Percentiles rank a stretch among this genome's conserved stretches.
Conservation (phyloP, 108 stramenopile genomes). For the Pseudonitzschia delicatissima region DNA sequence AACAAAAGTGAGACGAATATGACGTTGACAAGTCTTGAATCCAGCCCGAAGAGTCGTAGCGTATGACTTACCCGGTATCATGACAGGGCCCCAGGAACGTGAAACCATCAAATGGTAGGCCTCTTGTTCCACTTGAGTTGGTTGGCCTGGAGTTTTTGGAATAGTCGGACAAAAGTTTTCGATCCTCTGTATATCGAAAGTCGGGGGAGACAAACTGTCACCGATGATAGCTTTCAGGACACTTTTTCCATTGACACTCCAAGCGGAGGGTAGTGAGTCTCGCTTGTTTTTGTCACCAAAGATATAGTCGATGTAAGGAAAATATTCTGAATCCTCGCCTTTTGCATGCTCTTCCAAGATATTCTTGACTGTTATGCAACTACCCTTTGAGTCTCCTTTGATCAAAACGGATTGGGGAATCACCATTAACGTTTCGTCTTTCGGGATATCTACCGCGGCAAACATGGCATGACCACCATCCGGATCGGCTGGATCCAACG, state of each 20-base stretch:
- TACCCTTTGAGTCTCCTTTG: not conserved
- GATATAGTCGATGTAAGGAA: conserved; percentile 66
- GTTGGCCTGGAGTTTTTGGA: not conserved
- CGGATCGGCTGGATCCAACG: not conserved
- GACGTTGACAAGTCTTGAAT: not conserved
- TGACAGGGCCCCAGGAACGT: conserved; percentile 51
- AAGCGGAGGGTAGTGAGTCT: conserved; percentile 45
- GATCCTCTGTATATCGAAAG: not conserved
- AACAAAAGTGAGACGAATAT: not conserved
- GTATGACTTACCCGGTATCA: conserved; percentile 56
- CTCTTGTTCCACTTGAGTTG: conserved; percentile 21
- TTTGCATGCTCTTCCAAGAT: conserved; percentile 31
- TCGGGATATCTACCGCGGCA: conserved; percentile 30
- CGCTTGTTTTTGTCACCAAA: conserved; percentile 17
- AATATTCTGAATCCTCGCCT: conserved; percentile 54
- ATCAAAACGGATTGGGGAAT: conserved; percentile 27
- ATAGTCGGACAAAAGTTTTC: conserved; percentile 4
- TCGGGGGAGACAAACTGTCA: not conserved
- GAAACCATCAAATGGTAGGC: conserved; percentile 49
- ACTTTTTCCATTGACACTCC: conserved; percentile 41
- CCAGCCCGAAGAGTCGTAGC: not conserved
- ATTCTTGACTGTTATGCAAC: conserved; percentile 26
- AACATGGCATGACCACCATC: conserved; percentile 28
- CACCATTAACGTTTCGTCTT: conserved; percentile 27
- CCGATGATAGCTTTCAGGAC: conserved; percentile 35